Evolutionary conservation across 495 filamentous ascomycete genomes (phyloP).

Genomic region (Aspergillus baeticus): DNA sequence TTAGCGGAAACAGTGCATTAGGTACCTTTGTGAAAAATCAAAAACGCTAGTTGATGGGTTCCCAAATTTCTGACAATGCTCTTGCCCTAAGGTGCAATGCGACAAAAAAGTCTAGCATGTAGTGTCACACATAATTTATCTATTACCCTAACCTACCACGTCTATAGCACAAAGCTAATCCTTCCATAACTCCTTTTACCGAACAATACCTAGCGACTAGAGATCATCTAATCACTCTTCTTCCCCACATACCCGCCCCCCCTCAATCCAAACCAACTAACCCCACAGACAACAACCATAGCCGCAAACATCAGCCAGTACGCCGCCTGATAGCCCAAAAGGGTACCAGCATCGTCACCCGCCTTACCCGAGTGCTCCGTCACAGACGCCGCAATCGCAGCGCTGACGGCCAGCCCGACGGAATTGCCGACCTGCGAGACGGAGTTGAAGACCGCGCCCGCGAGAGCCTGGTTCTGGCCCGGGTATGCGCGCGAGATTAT

Average conservation of each 20-base stretch:
- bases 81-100: no score
- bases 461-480: slow-evolving; percentile 47
- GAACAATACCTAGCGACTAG: no score
- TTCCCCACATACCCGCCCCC: not conserved
- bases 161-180: no score
- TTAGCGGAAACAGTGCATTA: no score
- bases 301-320: slow-evolving; percentile 7
- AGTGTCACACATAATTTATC: no score
- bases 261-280: not conserved
- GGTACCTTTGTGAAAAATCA: no score
- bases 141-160: no score
- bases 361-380: slow-evolving; percentile 24
- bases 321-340: not conserved
- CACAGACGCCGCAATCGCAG: slow-evolving; percentile 45
- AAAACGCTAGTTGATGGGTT: no score
- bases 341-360: not conserved
- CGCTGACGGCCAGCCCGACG: slow-evolving; percentile 49
- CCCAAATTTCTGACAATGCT: no score
- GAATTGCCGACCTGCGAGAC: slow-evolving; percentile 52
- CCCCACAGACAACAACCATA: slow-evolving; percentile 1
- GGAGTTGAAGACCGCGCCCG: slow-evolving; percentile 59
- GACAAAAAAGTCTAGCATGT: no score
- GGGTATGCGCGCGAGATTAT: slow-evolving; percentile 54
- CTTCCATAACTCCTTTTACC: no score
- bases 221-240: not conserved